Base-by-base conservation (phyloP, 176 grass and related monocot genomes). In the Triticum dicoccoides region DNA sequence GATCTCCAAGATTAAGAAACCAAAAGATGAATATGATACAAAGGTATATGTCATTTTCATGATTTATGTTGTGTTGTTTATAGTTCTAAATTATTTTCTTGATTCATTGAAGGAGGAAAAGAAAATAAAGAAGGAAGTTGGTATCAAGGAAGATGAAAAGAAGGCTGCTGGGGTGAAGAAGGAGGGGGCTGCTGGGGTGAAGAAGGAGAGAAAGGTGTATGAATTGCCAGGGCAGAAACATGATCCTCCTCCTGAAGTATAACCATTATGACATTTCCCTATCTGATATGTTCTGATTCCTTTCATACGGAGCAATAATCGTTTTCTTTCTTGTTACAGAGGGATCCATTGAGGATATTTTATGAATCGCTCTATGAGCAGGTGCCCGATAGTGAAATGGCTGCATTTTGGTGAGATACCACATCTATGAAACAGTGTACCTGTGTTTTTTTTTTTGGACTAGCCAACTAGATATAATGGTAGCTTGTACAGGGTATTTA, bases 261-360 rank as follows among this genome's bases (percentile, higher is more conserved):
- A 83, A 77, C 12, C 20, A 62, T 69, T 62, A 38, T 58, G 51
- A 73, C 73, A 76, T 90, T 78, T 35, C 91, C 20, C 78, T 41
- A 61, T 86, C 15, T 80, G 4, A 13, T 78, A 62, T 18, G 47
- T 51, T 80, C 8, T 85, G 14, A 64, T 77, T 70, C 73, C 17
- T 39, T 61, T 69, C 24, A 69, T 78, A 27, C 11, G 14, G 51
- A 54, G 15, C 51, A 51, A 44, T 24, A 85, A 70, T 45, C 21
- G 25, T 27, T 66, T 37, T 67, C 67, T 59, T 90, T 69, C 78
- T 85, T 49, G 25, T 78, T 87, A 61, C 91, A 99, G 97, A 91
- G 97, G 76, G 97, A 99, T 91, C 89, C 97, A 35, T 81, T 99
- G 81, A 90, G 92, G 90, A 94, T 94, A 87, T 99, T 99, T 80